Evolutionary conservation across 257 asterid species (phyloP).

Genomic region (Capsicum rhomboideum): DNA sequence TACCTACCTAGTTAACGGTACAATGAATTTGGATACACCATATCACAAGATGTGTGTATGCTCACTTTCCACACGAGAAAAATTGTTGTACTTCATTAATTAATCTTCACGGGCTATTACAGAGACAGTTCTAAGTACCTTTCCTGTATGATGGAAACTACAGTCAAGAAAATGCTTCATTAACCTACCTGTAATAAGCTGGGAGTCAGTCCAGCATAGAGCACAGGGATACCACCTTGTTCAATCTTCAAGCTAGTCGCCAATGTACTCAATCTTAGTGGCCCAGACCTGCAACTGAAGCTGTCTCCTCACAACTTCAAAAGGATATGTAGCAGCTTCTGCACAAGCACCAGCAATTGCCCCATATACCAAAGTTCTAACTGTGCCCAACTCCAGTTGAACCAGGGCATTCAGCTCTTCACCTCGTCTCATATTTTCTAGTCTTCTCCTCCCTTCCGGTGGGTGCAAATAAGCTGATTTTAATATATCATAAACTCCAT

Average conservation of each 20-base stretch:
- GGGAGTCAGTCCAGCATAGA: slow-evolving; percentile 84
- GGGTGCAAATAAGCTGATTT: slow-evolving; percentile 77
- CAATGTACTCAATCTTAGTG: slow-evolving; percentile 63
- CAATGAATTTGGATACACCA: not conserved
- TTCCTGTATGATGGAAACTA: not conserved
- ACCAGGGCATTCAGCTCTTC: slow-evolving; percentile 65
- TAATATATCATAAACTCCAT: slow-evolving; percentile 85
- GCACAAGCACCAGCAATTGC: slow-evolving; percentile 95
- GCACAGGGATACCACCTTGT: slow-evolving; percentile 85
- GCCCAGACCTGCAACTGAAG: slow-evolving; percentile 94
- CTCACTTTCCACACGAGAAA: not conserved
- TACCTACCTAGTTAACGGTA: not conserved
- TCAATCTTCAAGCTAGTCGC: slow-evolving; percentile 72
- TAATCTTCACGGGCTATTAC: not conserved
- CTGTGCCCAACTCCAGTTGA: slow-evolving; percentile 85
- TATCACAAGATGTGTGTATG: not conserved
- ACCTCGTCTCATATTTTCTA: slow-evolving; percentile 65
- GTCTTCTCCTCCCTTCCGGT: slow-evolving; percentile 68
- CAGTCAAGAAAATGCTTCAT: not conserved
- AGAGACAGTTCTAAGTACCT: not conserved
- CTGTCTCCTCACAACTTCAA: slow-evolving; percentile 95
- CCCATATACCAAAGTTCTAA: slow-evolving; percentile 74
- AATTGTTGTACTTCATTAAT: not conserved
- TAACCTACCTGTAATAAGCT: slow-evolving; percentile 79
- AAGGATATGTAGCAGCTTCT: slow-evolving; percentile 96